Evolutionary conservation across 2,329 filamentous ascomycete species (phyloP), one percentile per base, ranked within the genome.

Genomic region (Cordyceps tenuipes): DNA sequence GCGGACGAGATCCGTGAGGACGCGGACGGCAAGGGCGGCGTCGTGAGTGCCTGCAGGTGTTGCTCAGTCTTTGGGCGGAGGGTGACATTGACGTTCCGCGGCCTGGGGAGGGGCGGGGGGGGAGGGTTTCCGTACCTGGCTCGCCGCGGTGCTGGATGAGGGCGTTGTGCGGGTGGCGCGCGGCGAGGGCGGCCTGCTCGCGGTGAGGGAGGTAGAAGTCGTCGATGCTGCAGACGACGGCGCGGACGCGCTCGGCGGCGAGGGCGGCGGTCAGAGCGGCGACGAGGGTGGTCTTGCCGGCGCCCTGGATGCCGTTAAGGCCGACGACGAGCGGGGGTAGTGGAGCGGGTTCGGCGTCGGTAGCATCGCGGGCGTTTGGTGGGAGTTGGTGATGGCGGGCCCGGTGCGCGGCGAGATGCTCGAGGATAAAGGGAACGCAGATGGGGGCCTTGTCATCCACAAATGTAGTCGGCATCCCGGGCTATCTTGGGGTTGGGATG

Each of bases 211-310:
- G 84, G 75, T 97, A 96, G 66, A 97, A 86, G 75, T 96, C 91
- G 72, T 97, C 92, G 64, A 96, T 87, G 71, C 89, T 92, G 71
- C 90, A 82, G 57, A 91, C 87, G 53, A 89, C 77, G 3, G 87
- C 88, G 26, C 89, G 79, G 21, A 80, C 79, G 68, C 86, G 78
- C 34, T 74, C 67, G 15, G 77, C 71, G 51, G 81, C 77, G 43
- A 93, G 82, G 15, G 81, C 83, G 21, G 78, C 70, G 64, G 84
- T 81, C 48, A 96, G 81, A 5, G 82, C 79, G 43, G 80, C 80
- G 43, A 92, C 91, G 67, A 96, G 82, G 13, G 92, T 95, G 3
- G 92, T 95, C 77, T 97, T 97, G 66, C 93, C 93, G 43, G 90
- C 88, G 62, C 93, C 93, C 75, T 97, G 93, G 31, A 96, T 85